Evolutionary conservation across 768 basidiomycete genomes (phyloP).

Genomic region (Tricholoma furcatifolium): DNA sequence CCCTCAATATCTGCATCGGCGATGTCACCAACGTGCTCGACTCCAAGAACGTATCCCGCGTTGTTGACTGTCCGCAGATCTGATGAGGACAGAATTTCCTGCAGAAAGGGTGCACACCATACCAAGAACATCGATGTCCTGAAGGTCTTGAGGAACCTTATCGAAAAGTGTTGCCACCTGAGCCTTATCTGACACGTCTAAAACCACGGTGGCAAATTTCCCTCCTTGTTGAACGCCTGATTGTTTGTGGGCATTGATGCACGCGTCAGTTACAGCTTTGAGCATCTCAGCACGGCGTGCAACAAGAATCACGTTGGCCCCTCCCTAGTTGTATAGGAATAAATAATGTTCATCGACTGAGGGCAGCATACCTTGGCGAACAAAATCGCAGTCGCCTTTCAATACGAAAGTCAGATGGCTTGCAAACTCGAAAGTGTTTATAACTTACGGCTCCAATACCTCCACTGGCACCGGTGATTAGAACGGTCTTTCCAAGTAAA

Average conservation of each 20-base stretch:
- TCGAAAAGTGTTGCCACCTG: slow-evolving; percentile 71
- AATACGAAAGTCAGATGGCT: neutral
- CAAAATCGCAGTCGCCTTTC: slow-evolving; percentile 80
- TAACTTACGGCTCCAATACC: slow-evolving; percentile 85
- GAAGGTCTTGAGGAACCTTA: slow-evolving; percentile 68
- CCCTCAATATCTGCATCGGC: slow-evolving; percentile 74
- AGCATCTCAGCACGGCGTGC: slow-evolving; percentile 78
- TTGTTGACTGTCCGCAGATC: slow-evolving; percentile 43
- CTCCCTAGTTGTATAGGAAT: slow-evolving; percentile 48
- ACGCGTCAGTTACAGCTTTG: slow-evolving; percentile 65
- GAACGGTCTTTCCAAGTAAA: slow-evolving; percentile 80
- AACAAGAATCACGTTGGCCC: slow-evolving; percentile 83
- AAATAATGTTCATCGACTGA: neutral
- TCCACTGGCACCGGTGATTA: slow-evolving; percentile 87
- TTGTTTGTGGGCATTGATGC: slow-evolving; percentile 66
- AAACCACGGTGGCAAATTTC: slow-evolving; percentile 64
- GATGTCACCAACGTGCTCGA: slow-evolving; percentile 84
- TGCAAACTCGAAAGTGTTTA: neutral
- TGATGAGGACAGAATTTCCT: neutral
- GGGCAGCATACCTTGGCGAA: slow-evolving; percentile 73
- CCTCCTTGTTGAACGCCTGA: slow-evolving; percentile 77
- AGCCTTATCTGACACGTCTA: slow-evolving; percentile 78
- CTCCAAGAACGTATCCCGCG: slow-evolving; percentile 88
- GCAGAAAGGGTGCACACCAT: slow-evolving; percentile 16
- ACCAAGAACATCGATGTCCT: slow-evolving; percentile 84